phyloP scores from a whole-genome alignment of 2,329 filamentous ascomycete species.

The Lizonia empirigonia region DNA sequence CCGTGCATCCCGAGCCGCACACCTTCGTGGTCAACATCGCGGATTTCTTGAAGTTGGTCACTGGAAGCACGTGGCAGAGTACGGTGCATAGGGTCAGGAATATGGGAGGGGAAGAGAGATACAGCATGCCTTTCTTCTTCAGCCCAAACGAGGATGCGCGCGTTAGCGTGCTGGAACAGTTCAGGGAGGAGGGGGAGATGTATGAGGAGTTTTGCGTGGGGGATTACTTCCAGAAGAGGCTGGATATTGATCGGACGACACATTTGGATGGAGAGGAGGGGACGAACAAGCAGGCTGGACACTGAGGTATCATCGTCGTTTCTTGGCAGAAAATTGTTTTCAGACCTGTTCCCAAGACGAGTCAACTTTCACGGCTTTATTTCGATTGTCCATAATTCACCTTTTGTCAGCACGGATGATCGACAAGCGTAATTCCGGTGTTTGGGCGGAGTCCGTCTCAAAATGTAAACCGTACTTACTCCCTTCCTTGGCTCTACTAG shows the following conservation, averaged over 20 bases:
- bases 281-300: neutral
- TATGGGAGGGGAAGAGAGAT: constrained; percentile 46
- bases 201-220: constrained; percentile 42
- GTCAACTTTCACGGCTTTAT: too few species aligned
- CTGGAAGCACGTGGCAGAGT: constrained; percentile 48
- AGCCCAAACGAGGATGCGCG: constrained; percentile 45
- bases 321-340: too few species aligned
- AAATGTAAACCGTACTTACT: too few species aligned
- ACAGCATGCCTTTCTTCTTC: constrained; percentile 52
- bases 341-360: too few species aligned
- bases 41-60: constrained; percentile 51
- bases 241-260: constrained; percentile 42
- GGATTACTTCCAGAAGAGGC: constrained; percentile 41
- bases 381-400: too few species aligned
- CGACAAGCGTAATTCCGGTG: too few species aligned
- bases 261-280: constrained; percentile 31
- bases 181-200: constrained; percentile 30
- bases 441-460: too few species aligned
- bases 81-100: constrained; percentile 52
- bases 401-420: too few species aligned
- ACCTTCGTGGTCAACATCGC: constrained; percentile 52
- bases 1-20: constrained; percentile 43
- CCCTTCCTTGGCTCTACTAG: too few species aligned
- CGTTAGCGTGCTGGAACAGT: constrained; percentile 38
- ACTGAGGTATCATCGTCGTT: neutral